phyloP scores from a whole-genome alignment of 2,329 filamentous ascomycete genomes.

The Xylaria sp. region DNA sequence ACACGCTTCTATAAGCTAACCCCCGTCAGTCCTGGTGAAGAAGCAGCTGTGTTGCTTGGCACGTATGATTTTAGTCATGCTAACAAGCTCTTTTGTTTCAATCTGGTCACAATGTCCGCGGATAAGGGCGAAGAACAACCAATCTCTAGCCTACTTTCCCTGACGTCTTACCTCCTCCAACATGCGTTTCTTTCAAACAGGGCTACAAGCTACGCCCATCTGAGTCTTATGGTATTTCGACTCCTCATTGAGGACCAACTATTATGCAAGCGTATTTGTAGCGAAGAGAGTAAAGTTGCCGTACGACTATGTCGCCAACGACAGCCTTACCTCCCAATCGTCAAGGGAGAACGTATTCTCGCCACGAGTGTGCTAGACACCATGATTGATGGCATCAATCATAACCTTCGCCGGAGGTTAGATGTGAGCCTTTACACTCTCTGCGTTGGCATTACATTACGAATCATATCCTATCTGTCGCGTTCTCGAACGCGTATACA shows the following conservation, averaged over 20 bases:
- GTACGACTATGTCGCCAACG: constrained; percentile 91
- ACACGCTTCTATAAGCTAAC: constrained; percentile 40
- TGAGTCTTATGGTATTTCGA: constrained; percentile 86
- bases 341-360: constrained; percentile 77
- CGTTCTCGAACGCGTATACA: constrained; percentile 81
- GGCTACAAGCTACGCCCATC: constrained; percentile 82
- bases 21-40: constrained; percentile 74
- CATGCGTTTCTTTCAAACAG: constrained; percentile 88
- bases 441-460: constrained; percentile 82
- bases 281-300: constrained; percentile 76
- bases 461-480: constrained; percentile 85
- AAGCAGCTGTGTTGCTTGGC: constrained; percentile 83
- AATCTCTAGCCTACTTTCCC: constrained; percentile 83
- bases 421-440: constrained; percentile 88
- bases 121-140: constrained; percentile 77
- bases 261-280: constrained; percentile 85
- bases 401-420: constrained; percentile 87
- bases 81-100: constrained; percentile 95
- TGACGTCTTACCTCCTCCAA: constrained; percentile 92
- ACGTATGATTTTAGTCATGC: constrained; percentile 94
- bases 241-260: constrained; percentile 87
- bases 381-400: constrained; percentile 90
- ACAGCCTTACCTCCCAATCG: constrained; percentile 82
- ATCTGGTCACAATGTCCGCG: constrained; percentile 73
- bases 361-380: constrained; percentile 84